Evolutionary conservation across 2,329 filamentous ascomycete species (phyloP), one percentile per base, ranked within the genome.

Genomic region (Amauroascus niger): DNA sequence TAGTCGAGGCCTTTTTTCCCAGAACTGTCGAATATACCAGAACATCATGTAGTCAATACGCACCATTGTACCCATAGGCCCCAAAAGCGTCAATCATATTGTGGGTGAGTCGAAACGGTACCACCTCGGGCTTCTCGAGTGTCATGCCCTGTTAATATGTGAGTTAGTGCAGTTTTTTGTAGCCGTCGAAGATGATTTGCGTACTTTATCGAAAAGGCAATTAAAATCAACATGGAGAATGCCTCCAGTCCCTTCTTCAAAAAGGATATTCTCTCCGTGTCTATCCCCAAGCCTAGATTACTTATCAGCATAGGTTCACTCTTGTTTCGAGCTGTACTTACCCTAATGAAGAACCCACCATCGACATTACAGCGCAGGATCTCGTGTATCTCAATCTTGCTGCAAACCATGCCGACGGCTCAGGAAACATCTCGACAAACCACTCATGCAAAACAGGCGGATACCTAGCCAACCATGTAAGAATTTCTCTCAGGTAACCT

Each of bases 21-120:
- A n/a, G 22, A 11, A n/a, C 24, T 4, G 30, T 20, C 30, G 43
- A 33, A 11, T 22, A n/a, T 4, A 14, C 16, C 6, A 45, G 22
- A 20, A 26, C 8, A 20, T 14, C 22, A 26, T 13, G 16, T 14
- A 20, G 20, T 26, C 16, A 45, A 30, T 53, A 58, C 60, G 28
- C 58, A 73, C 74, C 87, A 68, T 97, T 93, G 66, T 93, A 88
- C 57, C 90, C 88, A 65, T 94, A 91, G 20, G 94, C 84, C 4
- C 93, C 93, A 83, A 98, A 97, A 9, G 93, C 94, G 59, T 95
- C 88, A 33, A 94, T 82, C 91, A 98, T 97, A 71, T 98, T 98
- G 76, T 96, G 91, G 3, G 93, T 98, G 40, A 98, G 78, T 14
- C 94, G 86, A 76, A 98, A 99, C 1, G 93, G 94, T 1, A 98